Conservation (phyloP, 2,329 filamentous ascomycete species). For the Fusarium succisae region DNA sequence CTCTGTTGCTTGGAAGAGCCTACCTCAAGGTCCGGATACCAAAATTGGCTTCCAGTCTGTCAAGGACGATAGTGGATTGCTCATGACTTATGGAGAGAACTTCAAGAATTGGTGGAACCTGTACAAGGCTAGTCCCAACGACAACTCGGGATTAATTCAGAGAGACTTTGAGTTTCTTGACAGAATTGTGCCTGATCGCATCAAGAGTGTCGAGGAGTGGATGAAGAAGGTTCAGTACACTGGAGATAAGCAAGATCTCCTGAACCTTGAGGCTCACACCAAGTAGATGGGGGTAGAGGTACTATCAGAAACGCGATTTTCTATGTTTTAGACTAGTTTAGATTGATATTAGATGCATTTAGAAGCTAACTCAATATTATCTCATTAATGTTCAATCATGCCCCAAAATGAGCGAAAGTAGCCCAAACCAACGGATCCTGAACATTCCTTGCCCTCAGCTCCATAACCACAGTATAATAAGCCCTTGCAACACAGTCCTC, state of each 20-base stretch:
- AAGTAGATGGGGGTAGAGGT: background rate
- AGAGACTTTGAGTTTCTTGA: background rate
- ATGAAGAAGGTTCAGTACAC: background rate
- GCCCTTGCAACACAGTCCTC: background rate
- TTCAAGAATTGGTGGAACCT: background rate
- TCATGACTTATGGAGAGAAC: background rate
- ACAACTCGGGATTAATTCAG: background rate
- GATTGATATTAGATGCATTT: rapidly evolving
- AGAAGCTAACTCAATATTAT: background rate
- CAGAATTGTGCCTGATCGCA: background rate
- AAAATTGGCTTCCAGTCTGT: background rate
- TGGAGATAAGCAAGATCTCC: rapidly evolving
- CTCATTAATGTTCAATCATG: rapidly evolving
- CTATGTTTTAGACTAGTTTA: background rate
- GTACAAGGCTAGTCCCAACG: background rate
- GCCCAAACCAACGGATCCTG: background rate
- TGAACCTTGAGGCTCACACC: background rate
- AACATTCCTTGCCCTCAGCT: rapidly evolving
- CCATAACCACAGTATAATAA: background rate
- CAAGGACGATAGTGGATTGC: background rate
- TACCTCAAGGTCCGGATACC: background rate
- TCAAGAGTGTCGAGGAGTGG: background rate
- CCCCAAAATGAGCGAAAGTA: background rate
- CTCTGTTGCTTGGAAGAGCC: background rate
- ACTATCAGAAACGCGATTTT: rapidly evolving